Percentiles rank a stretch among this genome's conserved stretches.
Conservation (phyloP, 2,329 filamentous ascomycete genomes). For the Pseudogymnoascus sp. region DNA sequence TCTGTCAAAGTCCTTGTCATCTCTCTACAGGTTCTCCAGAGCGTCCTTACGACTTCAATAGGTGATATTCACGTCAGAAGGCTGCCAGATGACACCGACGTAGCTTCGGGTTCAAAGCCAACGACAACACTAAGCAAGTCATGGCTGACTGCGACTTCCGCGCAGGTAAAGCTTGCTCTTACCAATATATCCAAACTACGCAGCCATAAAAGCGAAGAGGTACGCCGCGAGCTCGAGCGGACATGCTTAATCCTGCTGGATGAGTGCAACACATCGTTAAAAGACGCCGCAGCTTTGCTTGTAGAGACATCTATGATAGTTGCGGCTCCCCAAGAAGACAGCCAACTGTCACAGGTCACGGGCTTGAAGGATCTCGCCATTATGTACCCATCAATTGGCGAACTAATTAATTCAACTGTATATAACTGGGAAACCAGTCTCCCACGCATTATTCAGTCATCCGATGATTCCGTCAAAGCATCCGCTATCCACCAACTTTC, state of each 20-base stretch:
- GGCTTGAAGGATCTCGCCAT: conserved; percentile 54
- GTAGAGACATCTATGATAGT: conserved; percentile 76
- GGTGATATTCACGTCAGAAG: conserved; percentile 49
- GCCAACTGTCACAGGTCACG: conserved; percentile 34
- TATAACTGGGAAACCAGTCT: conserved; percentile 78
- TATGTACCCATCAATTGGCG: conserved; percentile 54
- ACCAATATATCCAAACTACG: conserved; percentile 70
- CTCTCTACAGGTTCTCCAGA: conserved; percentile 51
- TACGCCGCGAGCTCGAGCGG: conserved; percentile 58
- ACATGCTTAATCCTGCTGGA: conserved; percentile 72
- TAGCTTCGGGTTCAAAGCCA: conserved; percentile 27
- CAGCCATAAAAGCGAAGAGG: conserved; percentile 59
- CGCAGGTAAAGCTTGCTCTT: conserved; percentile 77
- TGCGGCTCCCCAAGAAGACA: conserved; percentile 40
- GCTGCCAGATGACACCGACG: conserved; percentile 28
- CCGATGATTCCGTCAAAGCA: conserved; percentile 71
- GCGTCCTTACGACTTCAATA: conserved; percentile 48
- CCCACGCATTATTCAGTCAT: conserved; percentile 73
- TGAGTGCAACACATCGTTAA: conserved; percentile 67
- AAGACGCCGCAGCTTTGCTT: conserved; percentile 61
- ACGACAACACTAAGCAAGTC: conserved; percentile 28
- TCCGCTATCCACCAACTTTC: conserved; percentile 69
- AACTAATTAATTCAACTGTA: conserved; percentile 61
- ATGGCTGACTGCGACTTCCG: conserved; percentile 75
- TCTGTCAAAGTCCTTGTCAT: conserved; percentile 57